phyloP scores from a whole-genome alignment of 73 alveolate species.

The Tetrahymena malaccensis region DNA sequence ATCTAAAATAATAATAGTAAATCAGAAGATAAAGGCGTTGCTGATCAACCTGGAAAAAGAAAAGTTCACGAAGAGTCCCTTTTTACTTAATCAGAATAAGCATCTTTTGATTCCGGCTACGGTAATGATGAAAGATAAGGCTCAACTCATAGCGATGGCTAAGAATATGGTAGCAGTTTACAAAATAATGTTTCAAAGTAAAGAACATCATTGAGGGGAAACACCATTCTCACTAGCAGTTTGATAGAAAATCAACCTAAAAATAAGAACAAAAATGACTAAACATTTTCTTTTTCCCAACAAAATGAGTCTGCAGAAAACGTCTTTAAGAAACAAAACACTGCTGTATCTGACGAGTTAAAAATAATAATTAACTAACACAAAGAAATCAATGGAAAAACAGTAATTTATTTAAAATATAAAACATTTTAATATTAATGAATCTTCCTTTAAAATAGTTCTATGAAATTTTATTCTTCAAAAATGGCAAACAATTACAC shows the following conservation, averaged over 20 bases:
- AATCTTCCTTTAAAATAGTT: background rate
- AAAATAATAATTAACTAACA: background rate
- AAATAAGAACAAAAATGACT: background rate
- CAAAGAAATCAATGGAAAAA: background rate
- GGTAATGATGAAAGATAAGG: background rate
- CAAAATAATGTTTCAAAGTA: background rate
- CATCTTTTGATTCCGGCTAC: background rate
- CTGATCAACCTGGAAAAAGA: background rate
- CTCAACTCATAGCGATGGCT: background rate
- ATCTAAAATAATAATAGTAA: background rate
- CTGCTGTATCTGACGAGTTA: background rate
- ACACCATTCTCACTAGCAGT: background rate
- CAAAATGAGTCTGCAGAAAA: background rate
- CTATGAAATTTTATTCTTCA: background rate
- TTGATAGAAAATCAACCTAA: background rate
- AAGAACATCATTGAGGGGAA: background rate
- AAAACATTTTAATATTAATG: background rate
- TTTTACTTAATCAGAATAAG: background rate
- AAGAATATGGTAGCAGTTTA: background rate
- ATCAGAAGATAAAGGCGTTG: background rate
- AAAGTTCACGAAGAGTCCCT: background rate
- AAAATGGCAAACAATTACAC: background rate
- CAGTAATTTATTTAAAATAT: background rate
- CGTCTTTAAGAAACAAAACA: background rate
- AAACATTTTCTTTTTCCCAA: background rate